Conservation (phyloP, 306 rosid species). For the Boehmeria nivea region DNA sequence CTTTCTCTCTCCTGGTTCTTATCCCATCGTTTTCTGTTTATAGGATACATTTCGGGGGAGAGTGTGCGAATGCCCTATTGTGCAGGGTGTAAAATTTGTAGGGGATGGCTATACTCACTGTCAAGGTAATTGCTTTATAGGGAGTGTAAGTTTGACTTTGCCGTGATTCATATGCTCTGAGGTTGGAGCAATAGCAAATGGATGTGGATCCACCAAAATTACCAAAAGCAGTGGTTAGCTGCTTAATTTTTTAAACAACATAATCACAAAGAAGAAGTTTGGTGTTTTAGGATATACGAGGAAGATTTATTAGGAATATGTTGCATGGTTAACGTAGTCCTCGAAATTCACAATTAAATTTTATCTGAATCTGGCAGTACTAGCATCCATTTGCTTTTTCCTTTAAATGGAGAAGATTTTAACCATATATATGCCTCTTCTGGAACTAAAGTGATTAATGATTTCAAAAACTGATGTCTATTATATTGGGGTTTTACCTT, state of each 20-base stretch:
- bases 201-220: not conserved
- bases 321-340: no score
- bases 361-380: not conserved
- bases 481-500: not conserved
- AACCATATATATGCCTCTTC: no score
- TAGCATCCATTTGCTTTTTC: not conserved
- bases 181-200: no score
- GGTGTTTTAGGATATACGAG: not conserved
- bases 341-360: not conserved
- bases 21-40: constrained; percentile 14
- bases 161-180: not conserved
- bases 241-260: not conserved
- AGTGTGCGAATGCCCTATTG: constrained; percentile 92
- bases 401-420: no score
- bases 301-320: not conserved
- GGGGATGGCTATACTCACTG: constrained; percentile 94
- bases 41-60: constrained; percentile 96
- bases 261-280: not conserved
- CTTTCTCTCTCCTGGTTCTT: constrained; percentile 1
- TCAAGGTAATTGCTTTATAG: constrained; percentile 52
- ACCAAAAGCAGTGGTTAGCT: not conserved
- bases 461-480: not conserved
- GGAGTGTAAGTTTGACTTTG: no score
- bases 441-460: no score
- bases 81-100: constrained; percentile 63